Conservation (phyloP, 2,329 filamentous ascomycete genomes). For the Tolypocladium pustulatum region DNA sequence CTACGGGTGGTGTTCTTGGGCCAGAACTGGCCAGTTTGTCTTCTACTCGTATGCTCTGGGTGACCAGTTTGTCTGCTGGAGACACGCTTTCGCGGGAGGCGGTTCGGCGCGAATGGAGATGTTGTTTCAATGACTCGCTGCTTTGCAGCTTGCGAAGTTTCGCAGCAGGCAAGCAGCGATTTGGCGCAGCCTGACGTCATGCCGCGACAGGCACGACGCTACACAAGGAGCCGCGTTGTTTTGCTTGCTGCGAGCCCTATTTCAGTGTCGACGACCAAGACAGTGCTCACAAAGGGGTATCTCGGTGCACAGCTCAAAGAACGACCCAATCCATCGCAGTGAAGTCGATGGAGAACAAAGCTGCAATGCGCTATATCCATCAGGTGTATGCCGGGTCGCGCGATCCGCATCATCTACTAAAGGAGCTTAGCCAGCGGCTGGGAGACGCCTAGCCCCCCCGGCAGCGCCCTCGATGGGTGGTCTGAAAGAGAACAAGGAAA, state of each 20-base stretch:
- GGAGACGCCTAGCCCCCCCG: background rate
- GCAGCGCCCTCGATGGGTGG: background rate
- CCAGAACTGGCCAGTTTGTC: background rate
- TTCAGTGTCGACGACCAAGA: background rate
- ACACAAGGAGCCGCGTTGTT: background rate
- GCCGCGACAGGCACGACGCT: background rate
- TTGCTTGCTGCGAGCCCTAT: background rate
- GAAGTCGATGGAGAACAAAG: background rate
- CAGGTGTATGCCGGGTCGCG: background rate
- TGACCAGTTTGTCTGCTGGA: background rate
- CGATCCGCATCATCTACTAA: background rate
- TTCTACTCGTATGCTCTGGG: background rate
- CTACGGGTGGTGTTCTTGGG: background rate
- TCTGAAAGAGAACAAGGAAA: background rate
- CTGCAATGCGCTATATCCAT: background rate
- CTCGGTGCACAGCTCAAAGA: too few species aligned
- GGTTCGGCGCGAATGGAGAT: background rate
- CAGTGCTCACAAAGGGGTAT: background rate
- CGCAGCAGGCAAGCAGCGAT: background rate
- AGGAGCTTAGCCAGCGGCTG: background rate
- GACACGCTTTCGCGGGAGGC: background rate
- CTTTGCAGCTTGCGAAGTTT: background rate
- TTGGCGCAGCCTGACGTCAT: background rate
- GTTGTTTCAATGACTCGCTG: background rate
- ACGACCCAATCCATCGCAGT: too few species aligned